These are phyloP conservation scores for Talaromyces borbonicus DNA, from an alignment of 495 filamentous ascomycete species.

Conservation along the genomic window DNA sequence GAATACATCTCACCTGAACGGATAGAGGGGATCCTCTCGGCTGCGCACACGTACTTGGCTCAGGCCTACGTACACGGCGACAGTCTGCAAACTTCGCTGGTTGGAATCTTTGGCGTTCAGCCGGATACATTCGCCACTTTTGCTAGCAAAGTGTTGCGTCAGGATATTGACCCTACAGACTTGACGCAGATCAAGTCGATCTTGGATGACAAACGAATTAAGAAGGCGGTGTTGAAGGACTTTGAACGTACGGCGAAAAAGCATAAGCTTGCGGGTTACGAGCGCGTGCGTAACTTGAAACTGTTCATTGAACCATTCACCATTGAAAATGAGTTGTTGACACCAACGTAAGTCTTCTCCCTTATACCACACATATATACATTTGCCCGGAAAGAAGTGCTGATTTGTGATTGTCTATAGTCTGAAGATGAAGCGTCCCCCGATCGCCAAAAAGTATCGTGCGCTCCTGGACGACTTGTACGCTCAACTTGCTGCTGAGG, in stretches of 20 bases:
- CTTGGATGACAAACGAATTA: constrained; percentile 55
- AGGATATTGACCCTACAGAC: constrained; percentile 52
- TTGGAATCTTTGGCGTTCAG: constrained; percentile 80
- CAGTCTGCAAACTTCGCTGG: constrained; percentile 68
- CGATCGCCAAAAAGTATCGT: constrained; percentile 69
- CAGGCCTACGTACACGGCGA: constrained; percentile 91
- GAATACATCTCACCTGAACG: constrained; percentile 98
- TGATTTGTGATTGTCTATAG: constrained; percentile 48
- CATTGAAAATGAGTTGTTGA: constrained; percentile 89
- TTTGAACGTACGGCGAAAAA: constrained; percentile 72
- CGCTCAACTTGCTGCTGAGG: constrained; percentile 49
- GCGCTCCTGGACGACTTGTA: constrained; percentile 72
- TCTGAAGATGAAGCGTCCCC: constrained; percentile 89
- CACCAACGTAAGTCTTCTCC: constrained; percentile 72
- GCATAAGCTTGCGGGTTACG: constrained; percentile 82
- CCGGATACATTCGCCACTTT: constrained; percentile 72
- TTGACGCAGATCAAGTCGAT: constrained; percentile 54
- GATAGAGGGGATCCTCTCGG: constrained; percentile 87
- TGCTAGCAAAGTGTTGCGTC: constrained; percentile 63
- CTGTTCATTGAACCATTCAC: constrained; percentile 84
- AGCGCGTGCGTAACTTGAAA: constrained; percentile 65
- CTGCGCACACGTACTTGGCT: constrained; percentile 62
- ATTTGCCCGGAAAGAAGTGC: too few species aligned
- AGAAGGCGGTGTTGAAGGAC: constrained; percentile 64
- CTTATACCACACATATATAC: background rate